Evolutionary conservation across 2,329 filamentous ascomycete species (phyloP).

Genomic region (Lizonia empirigonia): DNA sequence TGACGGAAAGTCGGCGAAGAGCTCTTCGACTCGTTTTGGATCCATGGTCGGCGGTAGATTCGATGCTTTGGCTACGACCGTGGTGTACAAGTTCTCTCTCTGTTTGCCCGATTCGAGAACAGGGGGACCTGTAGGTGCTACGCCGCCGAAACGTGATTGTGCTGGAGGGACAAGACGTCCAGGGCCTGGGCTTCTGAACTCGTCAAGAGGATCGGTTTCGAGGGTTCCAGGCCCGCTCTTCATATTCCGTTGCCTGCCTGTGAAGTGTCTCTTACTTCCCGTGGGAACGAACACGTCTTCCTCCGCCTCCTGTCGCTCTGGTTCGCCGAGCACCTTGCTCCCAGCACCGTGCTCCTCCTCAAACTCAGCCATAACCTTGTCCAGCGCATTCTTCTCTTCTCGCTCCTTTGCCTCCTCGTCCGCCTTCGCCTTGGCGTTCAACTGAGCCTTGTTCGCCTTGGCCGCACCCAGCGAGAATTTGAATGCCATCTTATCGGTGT

Average conservation of each 20-base stretch:
- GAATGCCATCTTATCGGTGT: slow-evolving; percentile 34
- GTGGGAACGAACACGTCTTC: slow-evolving; percentile 37
- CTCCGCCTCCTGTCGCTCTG: slow-evolving; percentile 27
- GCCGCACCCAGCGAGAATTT: slow-evolving; percentile 36
- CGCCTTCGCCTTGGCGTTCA: slow-evolving; percentile 35
- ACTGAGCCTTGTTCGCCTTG: slow-evolving; percentile 33
- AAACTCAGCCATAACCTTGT: slow-evolving; percentile 41
- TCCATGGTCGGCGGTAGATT: slow-evolving; percentile 41
- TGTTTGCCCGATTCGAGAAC: slow-evolving; percentile 21
- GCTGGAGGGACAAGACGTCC: slow-evolving; percentile 23
- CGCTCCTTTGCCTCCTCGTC: slow-evolving; percentile 41
- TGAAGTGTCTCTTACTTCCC: slow-evolving; percentile 40
- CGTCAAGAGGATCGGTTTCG: slow-evolving; percentile 31
- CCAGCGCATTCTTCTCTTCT: slow-evolving; percentile 39
- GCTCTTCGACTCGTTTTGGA: slow-evolving; percentile 30
- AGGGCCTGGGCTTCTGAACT: slow-evolving; percentile 23
- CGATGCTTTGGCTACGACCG: slow-evolving; percentile 40
- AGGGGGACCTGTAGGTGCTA: slow-evolving; percentile 20
- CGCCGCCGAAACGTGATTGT: slow-evolving; percentile 25
- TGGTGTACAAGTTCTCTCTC: slow-evolving; percentile 36
- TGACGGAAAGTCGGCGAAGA: slow-evolving; percentile 39
- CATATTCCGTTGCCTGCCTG: slow-evolving; percentile 34
- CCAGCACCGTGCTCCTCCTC: slow-evolving; percentile 37
- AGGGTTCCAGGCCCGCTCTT: slow-evolving; percentile 45
- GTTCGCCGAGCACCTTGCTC: slow-evolving; percentile 33